Evolutionary conservation across 2,329 filamentous ascomycete species (phyloP).

Genomic region (Fusarium pilosicola): DNA sequence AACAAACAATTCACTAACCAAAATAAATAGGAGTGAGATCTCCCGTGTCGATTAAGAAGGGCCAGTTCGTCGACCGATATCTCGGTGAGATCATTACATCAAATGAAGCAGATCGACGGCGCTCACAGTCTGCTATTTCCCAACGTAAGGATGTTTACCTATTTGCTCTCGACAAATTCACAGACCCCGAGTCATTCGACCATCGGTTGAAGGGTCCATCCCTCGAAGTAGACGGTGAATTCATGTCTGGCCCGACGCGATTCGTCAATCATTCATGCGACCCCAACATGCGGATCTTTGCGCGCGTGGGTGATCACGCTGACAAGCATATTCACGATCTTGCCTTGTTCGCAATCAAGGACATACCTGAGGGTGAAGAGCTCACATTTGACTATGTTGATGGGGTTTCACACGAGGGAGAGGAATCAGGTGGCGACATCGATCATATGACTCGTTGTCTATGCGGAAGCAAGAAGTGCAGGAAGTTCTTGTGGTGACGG

Average conservation of each 20-base stretch:
- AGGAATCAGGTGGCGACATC: constrained; percentile 52
- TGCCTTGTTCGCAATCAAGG: constrained; percentile 76
- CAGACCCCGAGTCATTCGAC: constrained; percentile 64
- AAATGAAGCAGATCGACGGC: constrained; percentile 71
- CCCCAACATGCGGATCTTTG: constrained; percentile 82
- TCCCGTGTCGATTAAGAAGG: constrained; percentile 70
- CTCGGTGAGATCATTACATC: constrained; percentile 76
- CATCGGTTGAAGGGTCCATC: constrained; percentile 64
- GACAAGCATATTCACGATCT: constrained; percentile 80
- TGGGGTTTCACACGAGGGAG: constrained; percentile 64
- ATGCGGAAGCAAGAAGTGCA: constrained; percentile 73
- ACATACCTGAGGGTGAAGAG: constrained; percentile 74
- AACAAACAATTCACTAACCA: neutral
- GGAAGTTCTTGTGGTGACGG: constrained; percentile 73
- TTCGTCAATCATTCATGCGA: constrained; percentile 88
- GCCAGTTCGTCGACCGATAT: constrained; percentile 84
- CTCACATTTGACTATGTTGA: constrained; percentile 85
- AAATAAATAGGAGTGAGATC: constrained; percentile 67
- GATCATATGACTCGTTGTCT: constrained; percentile 67
- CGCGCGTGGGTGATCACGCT: constrained; percentile 79
- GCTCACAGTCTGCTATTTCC: constrained; percentile 63
- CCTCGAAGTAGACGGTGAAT: constrained; percentile 76
- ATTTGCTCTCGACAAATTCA: constrained; percentile 85
- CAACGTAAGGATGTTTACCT: constrained; percentile 80
- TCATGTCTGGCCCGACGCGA: constrained; percentile 79